Percentiles rank a stretch among this genome's conserved stretches.
These are phyloP conservation scores for Leccinum fuscescens DNA, from an alignment of 1,284 basidiomycete species.

Conservation along the genomic window DNA sequence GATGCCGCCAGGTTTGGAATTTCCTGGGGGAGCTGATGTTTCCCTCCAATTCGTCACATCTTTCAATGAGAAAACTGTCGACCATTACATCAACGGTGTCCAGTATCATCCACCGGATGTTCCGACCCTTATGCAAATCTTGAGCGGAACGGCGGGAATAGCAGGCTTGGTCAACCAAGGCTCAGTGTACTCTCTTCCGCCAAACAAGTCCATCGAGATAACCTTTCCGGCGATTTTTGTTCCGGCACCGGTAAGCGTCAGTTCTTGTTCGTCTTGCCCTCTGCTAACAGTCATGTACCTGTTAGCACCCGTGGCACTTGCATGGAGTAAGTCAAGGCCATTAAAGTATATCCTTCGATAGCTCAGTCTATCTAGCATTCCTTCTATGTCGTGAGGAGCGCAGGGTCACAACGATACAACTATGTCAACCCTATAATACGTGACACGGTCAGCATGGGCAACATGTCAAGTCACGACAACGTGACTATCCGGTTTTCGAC, in stretches of 20 bases:
- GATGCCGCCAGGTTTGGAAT: conserved; percentile 20
- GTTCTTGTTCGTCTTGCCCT: background rate
- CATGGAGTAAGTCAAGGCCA: conserved; percentile 40
- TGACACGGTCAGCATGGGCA: conserved; percentile 26
- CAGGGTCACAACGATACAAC: conserved; percentile 20
- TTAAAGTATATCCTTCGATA: background rate
- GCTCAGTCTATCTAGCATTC: conserved; percentile 33
- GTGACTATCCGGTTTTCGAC: conserved; percentile 17
- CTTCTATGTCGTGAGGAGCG: conserved; percentile 26
- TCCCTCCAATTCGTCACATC: conserved; percentile 26
- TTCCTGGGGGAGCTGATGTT: conserved; percentile 28
- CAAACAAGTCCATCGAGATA: conserved; percentile 40
- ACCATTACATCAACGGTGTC: conserved; percentile 30
- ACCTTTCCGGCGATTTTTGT: conserved; percentile 24
- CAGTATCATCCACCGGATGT: conserved; percentile 30
- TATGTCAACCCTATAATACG: conserved; percentile 25
- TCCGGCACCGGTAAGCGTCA: conserved; percentile 20
- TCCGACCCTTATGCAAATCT: conserved; percentile 43
- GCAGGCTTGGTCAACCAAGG: conserved; percentile 39
- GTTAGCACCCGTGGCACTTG: conserved; percentile 42
- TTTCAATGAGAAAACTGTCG: conserved; percentile 6
- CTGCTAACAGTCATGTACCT: background rate
- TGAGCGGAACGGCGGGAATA: conserved; percentile 42
- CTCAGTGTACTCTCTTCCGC: conserved; percentile 36
- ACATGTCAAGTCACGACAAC: conserved; percentile 23